These are phyloP conservation scores for Pseudoperonospora humuli DNA, from an alignment of 352 stramenopile genomes.

Conservation along the genomic window DNA sequence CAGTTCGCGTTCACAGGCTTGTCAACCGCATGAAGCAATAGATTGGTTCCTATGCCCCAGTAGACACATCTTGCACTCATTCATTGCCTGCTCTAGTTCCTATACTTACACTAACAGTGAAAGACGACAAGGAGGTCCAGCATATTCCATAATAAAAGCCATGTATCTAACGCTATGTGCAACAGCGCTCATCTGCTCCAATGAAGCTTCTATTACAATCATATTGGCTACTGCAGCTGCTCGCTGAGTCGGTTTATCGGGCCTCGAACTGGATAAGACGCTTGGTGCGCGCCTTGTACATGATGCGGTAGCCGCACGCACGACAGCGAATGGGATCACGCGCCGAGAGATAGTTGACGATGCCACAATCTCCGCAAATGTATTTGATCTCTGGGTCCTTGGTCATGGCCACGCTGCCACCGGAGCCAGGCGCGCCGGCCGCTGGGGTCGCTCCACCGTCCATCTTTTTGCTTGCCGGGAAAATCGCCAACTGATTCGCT, in stretches of 20 bases:
- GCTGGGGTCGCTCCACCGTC: slow-evolving; percentile 76
- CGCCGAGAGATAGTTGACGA: slow-evolving; percentile 92
- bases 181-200: neutral
- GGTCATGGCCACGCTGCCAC: slow-evolving; percentile 38
- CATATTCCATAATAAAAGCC: slow-evolving; percentile 29
- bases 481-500: slow-evolving; percentile 23
- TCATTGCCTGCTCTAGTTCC: too few relatives aligned
- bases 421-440: slow-evolving; percentile 36
- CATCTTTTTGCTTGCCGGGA: slow-evolving; percentile 21
- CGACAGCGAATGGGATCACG: slow-evolving; percentile 94
- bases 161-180: slow-evolving; percentile 10
- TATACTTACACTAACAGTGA: too few relatives aligned
- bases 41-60: slow-evolving; percentile 24
- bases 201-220: neutral
- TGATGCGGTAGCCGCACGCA: slow-evolving; percentile 95
- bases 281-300: slow-evolving; percentile 97
- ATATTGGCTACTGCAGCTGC: neutral
- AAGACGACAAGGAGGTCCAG: slow-evolving; percentile 8
- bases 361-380: slow-evolving; percentile 95
- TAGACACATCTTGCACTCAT: too few relatives aligned
- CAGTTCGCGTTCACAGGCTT: slow-evolving; percentile 36
- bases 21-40: slow-evolving; percentile 13
- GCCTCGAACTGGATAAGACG: slow-evolving; percentile 89
- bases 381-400: slow-evolving; percentile 94
- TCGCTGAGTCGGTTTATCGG: slow-evolving; percentile 42